Percentiles rank a stretch among this genome's conserved stretches.
phyloP scores from a whole-genome alignment of 2,329 filamentous ascomycete species.

The Fusarium haematococcum region DNA sequence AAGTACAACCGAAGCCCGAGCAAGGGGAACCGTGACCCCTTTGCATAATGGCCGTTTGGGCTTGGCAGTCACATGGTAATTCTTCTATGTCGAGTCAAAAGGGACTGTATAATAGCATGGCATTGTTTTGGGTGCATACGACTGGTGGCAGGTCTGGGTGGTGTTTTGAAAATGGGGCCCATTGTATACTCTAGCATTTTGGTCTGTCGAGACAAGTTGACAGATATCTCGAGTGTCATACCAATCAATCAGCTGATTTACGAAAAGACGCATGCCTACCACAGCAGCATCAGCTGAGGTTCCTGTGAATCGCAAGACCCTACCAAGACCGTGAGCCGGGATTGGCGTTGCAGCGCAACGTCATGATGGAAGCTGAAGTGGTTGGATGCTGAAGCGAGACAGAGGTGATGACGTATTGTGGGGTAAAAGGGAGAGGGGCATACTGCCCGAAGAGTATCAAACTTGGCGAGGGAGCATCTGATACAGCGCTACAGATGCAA shows the following conservation, averaged over 20 bases:
- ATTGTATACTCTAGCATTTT: conserved; percentile 22
- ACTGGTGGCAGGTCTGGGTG: conserved; percentile 1
- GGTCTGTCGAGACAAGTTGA: conserved; percentile 13
- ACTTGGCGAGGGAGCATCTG: not conserved
- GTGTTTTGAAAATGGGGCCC: conserved; percentile 27
- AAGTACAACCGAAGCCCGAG: conserved; percentile 57
- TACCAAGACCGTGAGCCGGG: not conserved
- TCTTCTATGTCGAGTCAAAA: conserved; percentile 18
- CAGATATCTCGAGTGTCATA: conserved; percentile 18
- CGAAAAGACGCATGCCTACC: not conserved
- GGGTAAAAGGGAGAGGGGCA: conserved; percentile 31
- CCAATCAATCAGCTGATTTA: not conserved
- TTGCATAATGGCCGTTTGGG: conserved; percentile 8
- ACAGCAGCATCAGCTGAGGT: not conserved
- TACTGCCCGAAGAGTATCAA: not conserved
- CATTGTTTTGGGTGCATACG: conserved; percentile 32
- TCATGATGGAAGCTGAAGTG: conserved; percentile 10
- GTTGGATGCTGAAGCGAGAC: conserved; percentile 5
- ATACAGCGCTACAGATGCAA: not conserved
- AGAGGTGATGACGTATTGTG: conserved; percentile 40
- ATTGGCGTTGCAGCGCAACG: conserved; percentile 5
- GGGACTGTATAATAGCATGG: conserved; percentile 38
- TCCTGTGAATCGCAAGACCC: not conserved
- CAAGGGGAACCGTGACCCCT: conserved; percentile 44
- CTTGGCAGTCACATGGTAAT: conserved; percentile 1